Percentiles rank a stretch among this genome's conserved stretches.
These are phyloP conservation scores for Camelina laxa DNA, from an alignment of 345 rosid genomes.

Conservation along the genomic window DNA sequence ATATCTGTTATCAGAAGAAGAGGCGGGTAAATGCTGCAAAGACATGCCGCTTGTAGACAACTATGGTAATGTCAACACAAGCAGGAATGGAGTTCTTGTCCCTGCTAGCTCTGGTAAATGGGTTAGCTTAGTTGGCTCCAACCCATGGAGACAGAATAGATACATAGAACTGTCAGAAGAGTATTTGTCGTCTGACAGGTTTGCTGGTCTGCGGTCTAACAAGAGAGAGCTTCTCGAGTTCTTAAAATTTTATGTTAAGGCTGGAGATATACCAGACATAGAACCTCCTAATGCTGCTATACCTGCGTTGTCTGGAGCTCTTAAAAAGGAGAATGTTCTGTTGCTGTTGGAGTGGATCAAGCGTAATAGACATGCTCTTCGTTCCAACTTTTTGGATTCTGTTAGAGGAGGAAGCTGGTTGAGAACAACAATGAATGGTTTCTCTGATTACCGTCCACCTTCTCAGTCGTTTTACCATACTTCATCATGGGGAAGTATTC, in stretches of 20 bases:
- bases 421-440: conserved; percentile 54
- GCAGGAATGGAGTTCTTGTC: conserved; percentile 54
- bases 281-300: conserved; percentile 62
- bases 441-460: conserved; percentile 56
- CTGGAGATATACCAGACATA: conserved; percentile 59
- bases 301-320: conserved; percentile 58
- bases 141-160: conserved; percentile 56
- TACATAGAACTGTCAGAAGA: conserved; percentile 62
- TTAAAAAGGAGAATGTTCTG: conserved; percentile 56
- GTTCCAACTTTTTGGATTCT: conserved; percentile 52
- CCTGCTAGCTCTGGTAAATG: conserved; percentile 73
- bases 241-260: conserved; percentile 42
- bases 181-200: conserved; percentile 45
- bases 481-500: conserved; percentile 60
- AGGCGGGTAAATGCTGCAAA: conserved; percentile 43
- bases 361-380: conserved; percentile 27
- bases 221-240: conserved; percentile 49
- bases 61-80: conserved; percentile 44
- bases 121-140: conserved; percentile 56
- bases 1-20: conserved; percentile 26
- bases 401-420: conserved; percentile 69
- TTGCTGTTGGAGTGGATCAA: conserved; percentile 67
- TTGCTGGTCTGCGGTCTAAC: conserved; percentile 49
- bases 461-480: conserved; percentile 60
- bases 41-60: conserved; percentile 65